phyloP scores from a whole-genome alignment of 768 basidiomycete species.

The Tricholoma bakamatsutake region DNA sequence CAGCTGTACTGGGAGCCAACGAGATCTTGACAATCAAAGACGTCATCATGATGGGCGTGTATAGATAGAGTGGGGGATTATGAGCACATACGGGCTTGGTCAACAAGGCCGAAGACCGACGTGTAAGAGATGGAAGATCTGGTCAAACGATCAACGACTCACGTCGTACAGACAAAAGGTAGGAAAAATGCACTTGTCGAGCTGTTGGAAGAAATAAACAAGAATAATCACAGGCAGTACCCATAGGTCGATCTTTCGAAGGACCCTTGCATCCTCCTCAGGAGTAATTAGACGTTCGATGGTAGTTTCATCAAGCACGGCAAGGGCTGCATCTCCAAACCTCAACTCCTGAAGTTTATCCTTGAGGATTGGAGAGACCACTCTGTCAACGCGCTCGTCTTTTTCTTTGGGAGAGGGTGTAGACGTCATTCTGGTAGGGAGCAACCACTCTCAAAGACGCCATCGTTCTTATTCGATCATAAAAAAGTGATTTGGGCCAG shows the following conservation, averaged over 20 bases:
- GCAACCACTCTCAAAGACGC: too few species aligned
- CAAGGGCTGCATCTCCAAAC: slow-evolving; percentile 27
- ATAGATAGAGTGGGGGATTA: neutral
- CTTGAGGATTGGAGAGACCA: neutral
- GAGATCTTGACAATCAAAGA: slow-evolving; percentile 15
- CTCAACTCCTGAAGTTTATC: neutral
- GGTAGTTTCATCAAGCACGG: slow-evolving; percentile 20
- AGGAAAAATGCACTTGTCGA: slow-evolving; percentile 32
- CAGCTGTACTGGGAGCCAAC: slow-evolving; percentile 39
- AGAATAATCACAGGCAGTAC: slow-evolving; percentile 33
- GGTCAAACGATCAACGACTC: neutral
- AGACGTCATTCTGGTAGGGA: neutral
- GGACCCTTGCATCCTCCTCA: slow-evolving; percentile 26
- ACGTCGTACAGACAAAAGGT: neutral
- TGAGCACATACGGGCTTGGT: slow-evolving; percentile 24
- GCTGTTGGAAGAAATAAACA: slow-evolving; percentile 38
- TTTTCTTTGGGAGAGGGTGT: slow-evolving; percentile 1
- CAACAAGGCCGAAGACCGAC: slow-evolving; percentile 37
- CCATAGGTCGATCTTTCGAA: slow-evolving; percentile 35
- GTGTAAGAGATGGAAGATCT: slow-evolving; percentile 43
- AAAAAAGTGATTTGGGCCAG: too few species aligned
- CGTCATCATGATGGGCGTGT: neutral
- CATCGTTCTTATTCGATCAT: too few species aligned
- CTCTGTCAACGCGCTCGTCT: neutral
- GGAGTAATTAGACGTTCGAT: slow-evolving; percentile 21